phyloP scores from a whole-genome alignment of 352 stramenopile species.

The Phytophthora brassicae region DNA sequence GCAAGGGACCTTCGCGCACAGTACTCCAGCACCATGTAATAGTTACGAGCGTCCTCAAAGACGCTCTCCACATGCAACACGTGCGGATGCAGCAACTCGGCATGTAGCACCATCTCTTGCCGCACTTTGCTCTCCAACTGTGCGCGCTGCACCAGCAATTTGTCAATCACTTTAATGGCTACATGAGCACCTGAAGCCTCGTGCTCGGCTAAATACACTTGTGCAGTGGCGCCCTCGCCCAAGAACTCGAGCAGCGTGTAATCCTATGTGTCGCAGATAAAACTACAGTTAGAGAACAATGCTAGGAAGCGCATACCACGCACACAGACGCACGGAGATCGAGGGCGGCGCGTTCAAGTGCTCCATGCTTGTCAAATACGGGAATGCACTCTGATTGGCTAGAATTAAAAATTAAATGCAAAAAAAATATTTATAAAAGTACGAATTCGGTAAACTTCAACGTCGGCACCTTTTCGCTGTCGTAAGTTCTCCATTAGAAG shows the following conservation, averaged over 20 bases:
- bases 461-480: constrained; percentile 14
- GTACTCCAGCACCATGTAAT: constrained; percentile 75
- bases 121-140: constrained; percentile 61
- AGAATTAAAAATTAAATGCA: constrained; percentile 2
- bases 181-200: constrained; percentile 35
- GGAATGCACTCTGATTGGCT: not conserved
- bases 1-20: constrained; percentile 59
- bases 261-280: constrained; percentile 33
- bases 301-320: not conserved
- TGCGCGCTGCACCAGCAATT: constrained; percentile 61
- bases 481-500: constrained; percentile 36
- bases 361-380: constrained; percentile 1
- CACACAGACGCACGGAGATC: constrained; percentile 21
- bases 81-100: constrained; percentile 52
- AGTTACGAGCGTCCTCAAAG: constrained; percentile 78
- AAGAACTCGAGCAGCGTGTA: constrained; percentile 75
- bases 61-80: constrained; percentile 61
- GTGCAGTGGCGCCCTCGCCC: constrained; percentile 70
- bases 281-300: constrained; percentile 1
- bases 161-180: constrained; percentile 87
- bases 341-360: constrained; percentile 9
- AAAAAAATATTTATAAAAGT: constrained; percentile 7
- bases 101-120: constrained; percentile 75
- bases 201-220: constrained; percentile 73
- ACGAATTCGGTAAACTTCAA: constrained; percentile 8